Percentiles rank a stretch among this genome's conserved stretches.
Conservation (phyloP, 495 filamentous ascomycete species). For the Xylaria curta region DNA sequence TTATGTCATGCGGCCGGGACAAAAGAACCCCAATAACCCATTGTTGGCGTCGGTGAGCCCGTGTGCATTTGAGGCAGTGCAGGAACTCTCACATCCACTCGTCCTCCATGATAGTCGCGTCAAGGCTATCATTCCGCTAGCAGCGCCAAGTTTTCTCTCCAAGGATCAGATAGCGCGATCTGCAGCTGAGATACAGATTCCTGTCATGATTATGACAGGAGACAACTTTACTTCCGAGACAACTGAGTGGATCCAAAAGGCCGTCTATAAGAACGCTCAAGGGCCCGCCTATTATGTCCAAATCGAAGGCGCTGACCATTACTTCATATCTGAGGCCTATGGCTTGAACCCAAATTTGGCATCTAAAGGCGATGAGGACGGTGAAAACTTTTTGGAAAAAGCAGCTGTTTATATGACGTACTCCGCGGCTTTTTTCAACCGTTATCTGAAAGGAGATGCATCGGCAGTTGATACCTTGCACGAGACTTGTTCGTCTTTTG, state of each 20-base stretch:
- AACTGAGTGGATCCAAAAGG: neutral
- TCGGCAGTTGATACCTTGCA: neutral
- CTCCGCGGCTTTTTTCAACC: neutral
- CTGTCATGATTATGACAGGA: neutral
- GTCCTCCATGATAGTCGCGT: neutral
- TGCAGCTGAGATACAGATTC: neutral
- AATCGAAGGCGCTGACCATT: neutral
- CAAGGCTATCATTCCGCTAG: neutral
- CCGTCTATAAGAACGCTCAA: neutral
- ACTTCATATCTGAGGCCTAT: neutral
- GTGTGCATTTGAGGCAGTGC: neutral
- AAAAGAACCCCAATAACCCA: neutral
- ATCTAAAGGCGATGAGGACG: neutral
- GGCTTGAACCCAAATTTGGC: neutral
- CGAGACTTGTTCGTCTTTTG: constrained; percentile 1
- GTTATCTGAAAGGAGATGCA: neutral
- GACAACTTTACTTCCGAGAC: constrained; percentile 1
- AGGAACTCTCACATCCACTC: neutral
- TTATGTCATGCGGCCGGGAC: neutral
- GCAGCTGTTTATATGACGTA: constrained; percentile 5
- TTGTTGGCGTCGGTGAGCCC: neutral
- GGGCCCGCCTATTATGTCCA: neutral
- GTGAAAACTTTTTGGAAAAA: constrained; percentile 4
- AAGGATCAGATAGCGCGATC: neutral
- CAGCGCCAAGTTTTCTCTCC: neutral